phyloP scores from a whole-genome alignment of 331 rosid genomes.

The Spiraea crenata region DNA sequence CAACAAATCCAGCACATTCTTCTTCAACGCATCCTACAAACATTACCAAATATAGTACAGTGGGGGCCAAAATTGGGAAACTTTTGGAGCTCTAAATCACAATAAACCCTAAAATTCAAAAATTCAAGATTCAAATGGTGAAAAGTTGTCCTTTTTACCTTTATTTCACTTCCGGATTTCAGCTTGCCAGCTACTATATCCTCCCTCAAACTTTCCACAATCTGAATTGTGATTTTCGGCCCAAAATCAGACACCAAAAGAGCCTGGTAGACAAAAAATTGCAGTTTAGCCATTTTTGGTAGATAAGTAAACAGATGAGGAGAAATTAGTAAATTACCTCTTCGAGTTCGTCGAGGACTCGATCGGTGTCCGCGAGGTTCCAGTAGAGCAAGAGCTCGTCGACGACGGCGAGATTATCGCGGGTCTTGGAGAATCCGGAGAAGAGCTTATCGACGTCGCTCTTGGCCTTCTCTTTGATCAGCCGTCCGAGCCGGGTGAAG shows the following conservation, averaged over 20 bases:
- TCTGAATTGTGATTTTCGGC: conserved; percentile 73
- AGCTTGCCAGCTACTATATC: conserved; percentile 82
- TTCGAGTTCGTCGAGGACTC: conserved; percentile 90
- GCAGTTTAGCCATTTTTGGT: not conserved
- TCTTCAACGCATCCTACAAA: conserved; percentile 80
- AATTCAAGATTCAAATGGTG: not conserved
- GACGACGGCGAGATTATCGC: conserved; percentile 72
- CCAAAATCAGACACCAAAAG: conserved; percentile 84
- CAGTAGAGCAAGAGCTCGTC: conserved; percentile 92
- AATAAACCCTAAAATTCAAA: not conserved
- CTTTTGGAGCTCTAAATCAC: not conserved
- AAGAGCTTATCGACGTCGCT: conserved; percentile 81
- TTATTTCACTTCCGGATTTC: conserved; percentile 65
- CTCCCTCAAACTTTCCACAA: conserved; percentile 77
- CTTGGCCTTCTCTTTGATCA: conserved; percentile 91
- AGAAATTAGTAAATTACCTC: conserved; percentile 49
- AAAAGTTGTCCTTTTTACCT: conserved; percentile 30
- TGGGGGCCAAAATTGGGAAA: not conserved
- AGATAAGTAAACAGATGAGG: not conserved
- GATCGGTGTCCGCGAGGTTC: conserved; percentile 89
- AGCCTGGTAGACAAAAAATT: conserved; percentile 45
- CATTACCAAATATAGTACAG: conserved; percentile 25
- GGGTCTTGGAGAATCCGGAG: conserved; percentile 79
- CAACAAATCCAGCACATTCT: conserved; percentile 66
- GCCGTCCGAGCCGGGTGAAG: conserved; percentile 77